Evolutionary conservation across 2,329 filamentous ascomycete species (phyloP).

Genomic region (Xylaria sp.): DNA sequence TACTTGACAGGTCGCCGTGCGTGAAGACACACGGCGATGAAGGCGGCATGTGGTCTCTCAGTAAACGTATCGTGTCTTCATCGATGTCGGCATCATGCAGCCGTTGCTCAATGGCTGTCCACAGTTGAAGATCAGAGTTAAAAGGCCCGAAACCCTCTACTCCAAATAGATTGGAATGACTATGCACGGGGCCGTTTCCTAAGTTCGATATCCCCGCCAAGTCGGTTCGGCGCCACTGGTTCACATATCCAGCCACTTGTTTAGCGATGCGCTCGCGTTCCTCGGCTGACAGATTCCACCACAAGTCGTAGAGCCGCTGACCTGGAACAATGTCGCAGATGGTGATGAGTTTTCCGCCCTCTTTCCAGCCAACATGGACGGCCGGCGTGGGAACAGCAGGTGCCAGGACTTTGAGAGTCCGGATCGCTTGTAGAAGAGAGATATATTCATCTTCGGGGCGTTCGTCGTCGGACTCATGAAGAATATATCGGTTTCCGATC

Average conservation of each 20-base stretch:
- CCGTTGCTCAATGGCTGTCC: conserved; percentile 16
- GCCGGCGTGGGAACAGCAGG: conserved; percentile 22
- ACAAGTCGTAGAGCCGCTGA: conserved; percentile 26
- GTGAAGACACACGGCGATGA: conserved; percentile 26
- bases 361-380: conserved; percentile 28
- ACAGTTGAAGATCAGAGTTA: conserved; percentile 21
- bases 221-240: conserved; percentile 21
- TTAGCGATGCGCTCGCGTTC: conserved; percentile 21
- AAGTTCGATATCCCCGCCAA: conserved; percentile 11
- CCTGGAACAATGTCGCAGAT: conserved; percentile 24
- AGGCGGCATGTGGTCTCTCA: conserved; percentile 20
- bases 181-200: conserved; percentile 15
- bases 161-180: conserved; percentile 23
- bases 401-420: conserved; percentile 13
- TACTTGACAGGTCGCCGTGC: conserved; percentile 27
- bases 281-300: conserved; percentile 19
- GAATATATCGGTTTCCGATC: conserved; percentile 25
- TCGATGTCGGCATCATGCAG: conserved; percentile 12
- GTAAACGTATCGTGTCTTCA: conserved; percentile 12
- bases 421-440: conserved; percentile 19
- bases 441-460: conserved; percentile 18
- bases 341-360: conserved; percentile 26
- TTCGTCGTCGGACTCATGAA: conserved; percentile 23
- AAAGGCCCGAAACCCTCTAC: conserved; percentile 20
- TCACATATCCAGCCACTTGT: conserved; percentile 21